These are phyloP conservation scores for Phaseolus lunatus DNA, from an alignment of 306 rosid genomes.

Conservation along the genomic window DNA sequence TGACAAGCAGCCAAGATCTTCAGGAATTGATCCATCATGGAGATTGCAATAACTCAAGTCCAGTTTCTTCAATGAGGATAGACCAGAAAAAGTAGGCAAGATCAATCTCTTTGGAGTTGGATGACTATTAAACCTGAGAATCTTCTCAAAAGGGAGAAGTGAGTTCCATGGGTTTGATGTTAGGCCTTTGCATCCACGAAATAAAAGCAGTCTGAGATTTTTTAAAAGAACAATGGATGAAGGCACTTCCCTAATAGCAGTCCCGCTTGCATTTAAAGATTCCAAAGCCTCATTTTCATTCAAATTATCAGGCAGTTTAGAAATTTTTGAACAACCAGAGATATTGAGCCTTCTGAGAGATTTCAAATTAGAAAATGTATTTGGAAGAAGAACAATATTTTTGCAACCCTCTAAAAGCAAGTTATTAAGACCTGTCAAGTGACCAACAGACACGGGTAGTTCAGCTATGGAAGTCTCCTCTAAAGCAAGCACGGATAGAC, in stretches of 20 bases:
- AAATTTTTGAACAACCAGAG: slow-evolving; percentile 41
- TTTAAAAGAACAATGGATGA: slow-evolving; percentile 26
- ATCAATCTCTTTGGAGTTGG: slow-evolving; percentile 18
- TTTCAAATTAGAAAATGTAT: slow-evolving; percentile 38
- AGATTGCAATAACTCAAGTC: slow-evolving; percentile 39
- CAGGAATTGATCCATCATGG: slow-evolving; percentile 43
- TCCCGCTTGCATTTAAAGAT: slow-evolving; percentile 3
- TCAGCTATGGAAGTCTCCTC: slow-evolving; percentile 25
- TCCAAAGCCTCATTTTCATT: slow-evolving; percentile 42
- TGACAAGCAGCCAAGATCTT: slow-evolving; percentile 36
- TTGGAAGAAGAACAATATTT: slow-evolving; percentile 31
- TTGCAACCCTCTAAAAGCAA: slow-evolving; percentile 34
- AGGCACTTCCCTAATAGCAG: slow-evolving; percentile 39
- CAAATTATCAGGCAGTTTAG: slow-evolving; percentile 31
- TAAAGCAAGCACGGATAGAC: slow-evolving; percentile 30
- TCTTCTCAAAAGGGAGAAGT: not conserved
- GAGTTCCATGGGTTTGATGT: slow-evolving; percentile 12
- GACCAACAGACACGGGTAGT: slow-evolving; percentile 37
- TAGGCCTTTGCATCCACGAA: slow-evolving; percentile 9
- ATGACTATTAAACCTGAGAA: slow-evolving; percentile 24
- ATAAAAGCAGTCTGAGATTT: not conserved
- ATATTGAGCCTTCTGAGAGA: slow-evolving; percentile 39
- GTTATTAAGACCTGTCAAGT: slow-evolving; percentile 32
- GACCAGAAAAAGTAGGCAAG: slow-evolving; percentile 39
- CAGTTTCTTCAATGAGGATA: slow-evolving; percentile 17